Percentiles rank a stretch among this genome's conserved stretches.
These are phyloP conservation scores for Musa schizocarpa DNA, from an alignment of 176 grass and related monocot genomes.

Conservation along the genomic window DNA sequence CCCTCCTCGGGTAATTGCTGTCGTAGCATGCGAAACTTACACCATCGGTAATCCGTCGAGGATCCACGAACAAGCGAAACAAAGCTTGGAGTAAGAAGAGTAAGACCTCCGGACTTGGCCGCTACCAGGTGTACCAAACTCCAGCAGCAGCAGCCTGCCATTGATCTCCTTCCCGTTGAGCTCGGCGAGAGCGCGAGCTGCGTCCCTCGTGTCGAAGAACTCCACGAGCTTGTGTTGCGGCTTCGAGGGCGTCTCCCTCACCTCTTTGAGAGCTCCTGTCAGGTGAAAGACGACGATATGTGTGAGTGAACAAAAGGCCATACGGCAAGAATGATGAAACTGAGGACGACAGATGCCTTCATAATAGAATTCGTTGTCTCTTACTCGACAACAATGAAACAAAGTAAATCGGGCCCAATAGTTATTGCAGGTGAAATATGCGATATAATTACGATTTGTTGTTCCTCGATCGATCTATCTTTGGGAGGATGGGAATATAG, in stretches of 20 bases:
- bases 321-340: background rate
- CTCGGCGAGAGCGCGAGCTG: conserved; percentile 48
- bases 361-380: background rate
- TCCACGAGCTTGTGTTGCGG: conserved; percentile 75
- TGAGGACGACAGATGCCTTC: background rate
- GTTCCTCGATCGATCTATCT: no score
- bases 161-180: conserved; percentile 74
- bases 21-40: background rate
- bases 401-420: background rate
- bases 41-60: background rate
- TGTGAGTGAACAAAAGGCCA: no score
- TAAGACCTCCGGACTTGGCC: conserved; percentile 28
- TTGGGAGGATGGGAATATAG: no score
- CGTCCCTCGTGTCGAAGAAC: conserved; percentile 90
- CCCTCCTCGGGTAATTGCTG: conserved; percentile 13
- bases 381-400: background rate
- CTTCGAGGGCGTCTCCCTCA: conserved; percentile 65
- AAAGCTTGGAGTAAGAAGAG: background rate
- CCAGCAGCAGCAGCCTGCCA: conserved; percentile 54
- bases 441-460: no score
- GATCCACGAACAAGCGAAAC: background rate
- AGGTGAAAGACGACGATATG: background rate
- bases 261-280: conserved; percentile 71
- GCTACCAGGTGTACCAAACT: conserved; percentile 38
- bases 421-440: background rate